Evolutionary conservation across 2,329 filamentous ascomycete species (phyloP), one percentile per base, ranked within the genome.

Genomic region (Paramyrothecium roridum): DNA sequence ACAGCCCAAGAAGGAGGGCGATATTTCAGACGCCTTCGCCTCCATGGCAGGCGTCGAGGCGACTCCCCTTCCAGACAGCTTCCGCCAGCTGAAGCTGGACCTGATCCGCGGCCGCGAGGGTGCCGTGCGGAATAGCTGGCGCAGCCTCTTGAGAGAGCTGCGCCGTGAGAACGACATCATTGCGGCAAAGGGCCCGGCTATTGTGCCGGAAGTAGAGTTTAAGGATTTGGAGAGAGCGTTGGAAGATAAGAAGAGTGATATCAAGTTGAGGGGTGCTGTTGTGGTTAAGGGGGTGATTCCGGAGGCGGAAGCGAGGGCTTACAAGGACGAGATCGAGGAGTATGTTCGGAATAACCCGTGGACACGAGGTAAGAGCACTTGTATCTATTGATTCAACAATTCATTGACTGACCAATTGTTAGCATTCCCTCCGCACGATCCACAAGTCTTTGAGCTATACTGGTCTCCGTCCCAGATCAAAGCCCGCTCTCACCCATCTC

Each of bases 381-480:
- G 4, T 4, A 54, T 30, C 16, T 10, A 33, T 2, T 26, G 1
- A 19, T 3, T 17, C 40, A 16, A 30, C 2, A 21, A 0, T 47
- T 37, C 26, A 30, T 19, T 43, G 37, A 8, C 30, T 45, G 23
- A 56, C 43, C 26, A 1, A 10, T 8, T 3, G 0, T 2, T 43
- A 81, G 88, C 84, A 2, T 92, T 90, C 59, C 89, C 88, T 0
- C 70, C 79, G 0, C 74, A 87, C 48, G 79, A 86, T 46, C 88
- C 87, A 0, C 85, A 89, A 48, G 88, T 92, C 7, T 90, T 84
- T 63, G 89, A 91, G 67, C 74, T 92, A 2, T 92, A 91, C 71
- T 91, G 88, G 88, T 88, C 87, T 0, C 77, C 78, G 2, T 76
- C 86, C 1, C 89, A 93, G 67, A 74, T 89, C 47, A 79, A 81